These are phyloP conservation scores for Keithomyces neogunnii DNA, from an alignment of 2,329 filamentous ascomycete genomes.

Conservation along the genomic window DNA sequence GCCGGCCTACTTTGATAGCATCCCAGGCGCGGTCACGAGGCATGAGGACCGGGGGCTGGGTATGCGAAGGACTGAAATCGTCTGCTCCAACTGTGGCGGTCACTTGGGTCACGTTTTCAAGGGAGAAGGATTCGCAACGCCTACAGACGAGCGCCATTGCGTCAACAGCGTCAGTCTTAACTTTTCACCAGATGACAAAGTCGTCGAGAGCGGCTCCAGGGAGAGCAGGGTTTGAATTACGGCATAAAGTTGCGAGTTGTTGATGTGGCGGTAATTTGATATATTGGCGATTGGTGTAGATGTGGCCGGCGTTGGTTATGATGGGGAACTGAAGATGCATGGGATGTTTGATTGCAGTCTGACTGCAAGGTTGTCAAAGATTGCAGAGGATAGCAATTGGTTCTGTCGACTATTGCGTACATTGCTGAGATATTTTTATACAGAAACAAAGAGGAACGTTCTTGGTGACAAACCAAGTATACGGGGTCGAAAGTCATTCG, in stretches of 20 bases:
- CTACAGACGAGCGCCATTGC: constrained; percentile 93
- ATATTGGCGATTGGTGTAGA: background rate
- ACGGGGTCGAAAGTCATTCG: no score
- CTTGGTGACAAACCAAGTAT: no score
- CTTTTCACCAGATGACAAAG: constrained; percentile 61
- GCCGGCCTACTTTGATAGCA: constrained; percentile 95
- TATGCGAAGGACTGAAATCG: constrained; percentile 85
- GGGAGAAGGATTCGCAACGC: constrained; percentile 74
- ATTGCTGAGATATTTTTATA: no score
- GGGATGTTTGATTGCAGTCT: no score
- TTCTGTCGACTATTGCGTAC: no score
- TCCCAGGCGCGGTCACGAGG: constrained; percentile 81
- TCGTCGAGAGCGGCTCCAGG: constrained; percentile 21
- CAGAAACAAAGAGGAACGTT: no score
- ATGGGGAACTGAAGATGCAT: no score
- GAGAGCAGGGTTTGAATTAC: constrained; percentile 26
- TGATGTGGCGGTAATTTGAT: background rate
- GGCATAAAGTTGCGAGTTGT: background rate
- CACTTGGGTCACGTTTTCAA: constrained; percentile 94
- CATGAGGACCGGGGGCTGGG: constrained; percentile 70
- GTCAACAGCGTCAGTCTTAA: constrained; percentile 90
- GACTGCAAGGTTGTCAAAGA: no score
- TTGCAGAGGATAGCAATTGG: no score
- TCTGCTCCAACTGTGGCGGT: constrained; percentile 89
- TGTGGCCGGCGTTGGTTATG: background rate